Base-by-base conservation (phyloP, 164 flowering plant genomes). In the Buxus sempervirens region DNA sequence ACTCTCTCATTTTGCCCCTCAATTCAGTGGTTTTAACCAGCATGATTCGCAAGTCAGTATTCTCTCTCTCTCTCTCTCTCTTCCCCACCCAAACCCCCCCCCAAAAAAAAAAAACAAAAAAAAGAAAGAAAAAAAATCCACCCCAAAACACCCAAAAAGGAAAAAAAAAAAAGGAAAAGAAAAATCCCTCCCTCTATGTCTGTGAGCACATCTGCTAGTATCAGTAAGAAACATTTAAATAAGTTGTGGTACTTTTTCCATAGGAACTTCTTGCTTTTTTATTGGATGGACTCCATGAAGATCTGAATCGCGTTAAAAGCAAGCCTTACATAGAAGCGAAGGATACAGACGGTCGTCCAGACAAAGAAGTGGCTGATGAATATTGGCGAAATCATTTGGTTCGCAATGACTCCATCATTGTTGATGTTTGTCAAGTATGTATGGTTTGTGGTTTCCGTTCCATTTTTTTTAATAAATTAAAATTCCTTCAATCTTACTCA, bases 261-360 rank as follows among this genome's bases (percentile, higher is more conserved):
- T 67, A 94, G 98, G 98, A 94, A 67, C 84, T 94, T 61, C 93
- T 94, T 73, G 94, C 97, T 32, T 94, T 94, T 78, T 75, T 94
- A 72, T 77, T 94, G 84, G 96, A 94, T 82, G 97, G 96, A 54
- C 95, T 94, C 21, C 97, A 91, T 77, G 95, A 94, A 78, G 98
- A 90, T 81, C 84, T 94, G 70, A 94, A 91, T 79, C 95, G 95
- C 64, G 97, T 91, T 55, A 91, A 86, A 73, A 70, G 77, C 74
- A 90, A 91, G 73, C 98, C 98, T 65, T 96, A 96, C 76, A 71
- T 79, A 27, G 99, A 96, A 85, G 89, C 74, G 15, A 87, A 85
- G 75, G 97, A 91, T 82, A 87, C 81, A 66, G 91, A 86, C 14
- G 88, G 82, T 59, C 83, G 86, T n/a, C 80, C 79, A 25, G 90